phyloP scores from a whole-genome alignment of 2,329 filamentous ascomycete species.

The Dactylonectria estremocensis region DNA sequence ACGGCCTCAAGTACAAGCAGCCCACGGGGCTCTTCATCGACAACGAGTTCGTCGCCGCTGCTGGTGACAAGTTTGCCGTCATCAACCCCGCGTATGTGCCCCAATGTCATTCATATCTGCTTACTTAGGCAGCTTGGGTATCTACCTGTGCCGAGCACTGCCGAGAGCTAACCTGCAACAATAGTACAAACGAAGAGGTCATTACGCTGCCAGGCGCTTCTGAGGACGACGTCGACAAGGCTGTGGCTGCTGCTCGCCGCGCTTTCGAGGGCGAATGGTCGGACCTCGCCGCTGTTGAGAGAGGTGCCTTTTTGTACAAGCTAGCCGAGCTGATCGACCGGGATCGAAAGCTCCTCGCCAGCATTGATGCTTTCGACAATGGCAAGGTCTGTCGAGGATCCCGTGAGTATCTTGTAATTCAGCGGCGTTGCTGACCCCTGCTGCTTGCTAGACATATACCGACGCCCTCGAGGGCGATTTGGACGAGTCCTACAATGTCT shows the following conservation, averaged over 20 bases:
- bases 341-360: conserved; percentile 28
- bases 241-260: conserved; percentile 24
- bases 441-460: conserved; percentile 50
- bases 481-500: conserved; percentile 5
- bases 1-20: conserved; percentile 54
- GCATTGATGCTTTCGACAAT: conserved; percentile 27
- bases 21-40: conserved; percentile 43
- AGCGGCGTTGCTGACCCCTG: not conserved
- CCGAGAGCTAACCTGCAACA: not conserved
- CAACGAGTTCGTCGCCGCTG: conserved; percentile 36
- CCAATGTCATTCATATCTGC: too few species aligned
- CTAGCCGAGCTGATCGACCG: conserved; percentile 30
- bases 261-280: conserved; percentile 33
- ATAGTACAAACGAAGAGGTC: conserved; percentile 27
- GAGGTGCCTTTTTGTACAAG: conserved; percentile 26
- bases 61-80: conserved; percentile 22
- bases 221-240: conserved; percentile 22
- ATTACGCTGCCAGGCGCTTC: conserved; percentile 28
- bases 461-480: conserved; percentile 3
- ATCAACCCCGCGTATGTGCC: conserved; percentile 28
- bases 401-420: not conserved
- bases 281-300: conserved; percentile 26
- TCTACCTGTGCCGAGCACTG: not conserved
- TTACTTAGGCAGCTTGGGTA: not conserved
- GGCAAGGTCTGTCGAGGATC: conserved; percentile 16